phyloP scores from a whole-genome alignment of 306 rosid species.

The Quercus glauca region DNA sequence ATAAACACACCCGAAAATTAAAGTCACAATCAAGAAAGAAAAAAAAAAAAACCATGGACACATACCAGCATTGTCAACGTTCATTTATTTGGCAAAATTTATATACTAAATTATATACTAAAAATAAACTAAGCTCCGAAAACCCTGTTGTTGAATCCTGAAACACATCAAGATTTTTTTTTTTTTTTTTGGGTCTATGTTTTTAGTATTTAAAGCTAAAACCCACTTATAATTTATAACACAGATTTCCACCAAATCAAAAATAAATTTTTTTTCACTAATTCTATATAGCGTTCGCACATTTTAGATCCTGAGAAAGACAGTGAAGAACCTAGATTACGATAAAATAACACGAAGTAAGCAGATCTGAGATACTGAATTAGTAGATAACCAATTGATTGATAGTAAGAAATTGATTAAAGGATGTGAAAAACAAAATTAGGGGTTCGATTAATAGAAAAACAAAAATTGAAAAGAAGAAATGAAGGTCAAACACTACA shows the following conservation, averaged over 20 bases:
- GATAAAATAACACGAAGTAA: neutral
- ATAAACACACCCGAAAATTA: conserved; percentile 1
- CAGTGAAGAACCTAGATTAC: too few relatives aligned
- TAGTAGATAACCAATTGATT: neutral
- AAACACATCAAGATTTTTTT: neutral
- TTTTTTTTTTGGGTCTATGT: neutral
- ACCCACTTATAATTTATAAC: neutral
- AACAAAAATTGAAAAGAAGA: neutral
- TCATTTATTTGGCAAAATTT: neutral
- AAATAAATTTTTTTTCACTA: too few relatives aligned
- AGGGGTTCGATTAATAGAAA: neutral
- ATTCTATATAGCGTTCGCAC: neutral
- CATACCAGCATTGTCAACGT: neutral
- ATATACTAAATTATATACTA: neutral
- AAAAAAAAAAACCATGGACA: neutral
- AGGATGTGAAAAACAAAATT: neutral
- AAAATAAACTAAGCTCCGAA: neutral
- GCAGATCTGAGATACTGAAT: conserved; percentile 4
- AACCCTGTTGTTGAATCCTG: neutral
- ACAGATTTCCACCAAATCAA: neutral
- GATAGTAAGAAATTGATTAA: neutral
- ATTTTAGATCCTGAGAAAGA: neutral
- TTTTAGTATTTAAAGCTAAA: neutral
- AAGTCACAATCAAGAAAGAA: neutral
- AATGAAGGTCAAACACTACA: neutral